A percentile compares a stretch with the other conserved stretches of the same genome.
These are phyloP conservation scores for Hyaloscypha hepaticicola DNA, from an alignment of 495 filamentous ascomycete genomes.

Conservation along the genomic window DNA sequence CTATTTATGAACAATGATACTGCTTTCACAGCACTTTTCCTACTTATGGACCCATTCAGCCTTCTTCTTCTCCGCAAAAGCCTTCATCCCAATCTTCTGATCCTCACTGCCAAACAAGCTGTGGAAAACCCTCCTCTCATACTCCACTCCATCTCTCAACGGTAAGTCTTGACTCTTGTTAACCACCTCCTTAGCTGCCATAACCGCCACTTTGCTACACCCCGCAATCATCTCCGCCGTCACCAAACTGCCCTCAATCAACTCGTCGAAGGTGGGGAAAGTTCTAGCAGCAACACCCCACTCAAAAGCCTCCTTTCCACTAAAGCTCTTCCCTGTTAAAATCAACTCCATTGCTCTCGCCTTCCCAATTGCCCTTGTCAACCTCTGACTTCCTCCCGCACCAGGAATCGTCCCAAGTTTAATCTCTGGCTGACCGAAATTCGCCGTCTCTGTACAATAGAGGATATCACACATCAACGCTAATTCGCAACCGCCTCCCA, in stretches of 20 bases:
- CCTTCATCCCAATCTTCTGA: constrained; percentile 97
- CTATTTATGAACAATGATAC: constrained; percentile 6
- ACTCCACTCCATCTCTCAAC: constrained; percentile 88
- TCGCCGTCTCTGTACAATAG: constrained; percentile 79
- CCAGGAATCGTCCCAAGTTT: constrained; percentile 91
- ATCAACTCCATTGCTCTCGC: constrained; percentile 90
- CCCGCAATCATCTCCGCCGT: constrained; percentile 88
- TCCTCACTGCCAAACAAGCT: constrained; percentile 88
- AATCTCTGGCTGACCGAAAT: constrained; percentile 96
- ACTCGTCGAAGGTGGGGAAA: constrained; percentile 77
- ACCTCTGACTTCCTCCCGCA: constrained; percentile 86
- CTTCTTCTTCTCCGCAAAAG: constrained; percentile 94
- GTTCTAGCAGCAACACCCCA: constrained; percentile 88
- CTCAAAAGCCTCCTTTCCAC: constrained; percentile 73
- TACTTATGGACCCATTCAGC: constrained; percentile 79
- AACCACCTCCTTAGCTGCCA: constrained; percentile 95
- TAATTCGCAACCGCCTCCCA: constrained; percentile 94
- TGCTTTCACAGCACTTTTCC: not conserved
- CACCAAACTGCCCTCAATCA: constrained; percentile 72
- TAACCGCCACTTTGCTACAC: constrained; percentile 74
- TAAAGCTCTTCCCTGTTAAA: constrained; percentile 80
- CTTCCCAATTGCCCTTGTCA: constrained; percentile 87
- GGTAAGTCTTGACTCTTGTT: constrained; percentile 92
- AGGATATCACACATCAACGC: constrained; percentile 97
- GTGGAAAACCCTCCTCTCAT: constrained; percentile 90